phyloP scores from a whole-genome alignment of 2,329 filamentous ascomycete species.

The Fusarium sp. region DNA sequence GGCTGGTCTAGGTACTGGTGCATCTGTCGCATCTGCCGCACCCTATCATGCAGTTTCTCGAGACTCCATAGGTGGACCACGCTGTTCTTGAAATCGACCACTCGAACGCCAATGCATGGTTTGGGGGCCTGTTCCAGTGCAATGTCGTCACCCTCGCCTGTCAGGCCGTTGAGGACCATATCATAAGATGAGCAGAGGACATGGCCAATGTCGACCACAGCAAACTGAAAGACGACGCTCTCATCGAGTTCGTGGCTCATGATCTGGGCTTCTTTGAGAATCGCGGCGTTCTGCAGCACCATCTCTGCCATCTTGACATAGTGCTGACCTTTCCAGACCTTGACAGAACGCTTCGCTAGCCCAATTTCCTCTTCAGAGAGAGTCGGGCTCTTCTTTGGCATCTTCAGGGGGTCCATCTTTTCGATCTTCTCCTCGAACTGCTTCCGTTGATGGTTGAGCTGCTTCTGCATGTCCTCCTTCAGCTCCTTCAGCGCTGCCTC shows the following conservation, averaged over 20 bases:
- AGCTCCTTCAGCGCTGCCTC: constrained; percentile 81
- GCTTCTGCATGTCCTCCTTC: constrained; percentile 89
- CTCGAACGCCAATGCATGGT: constrained; percentile 89
- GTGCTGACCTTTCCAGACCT: constrained; percentile 84
- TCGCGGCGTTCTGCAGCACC: constrained; percentile 86
- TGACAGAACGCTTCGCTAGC: constrained; percentile 73
- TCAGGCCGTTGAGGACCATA: constrained; percentile 91
- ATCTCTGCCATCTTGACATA: constrained; percentile 96
- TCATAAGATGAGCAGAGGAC: constrained; percentile 94
- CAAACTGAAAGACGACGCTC: constrained; percentile 93
- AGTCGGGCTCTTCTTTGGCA: constrained; percentile 69
- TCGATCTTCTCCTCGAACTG: constrained; percentile 88
- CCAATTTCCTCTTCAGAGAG: constrained; percentile 79
- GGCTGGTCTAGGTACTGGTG: constrained; percentile 96
- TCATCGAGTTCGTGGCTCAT: constrained; percentile 98
- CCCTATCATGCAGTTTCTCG: constrained; percentile 88
- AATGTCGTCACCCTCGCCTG: constrained; percentile 84
- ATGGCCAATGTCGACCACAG: constrained; percentile 89
- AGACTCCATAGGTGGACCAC: constrained; percentile 95
- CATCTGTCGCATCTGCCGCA: constrained; percentile 95
- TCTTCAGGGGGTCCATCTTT: constrained; percentile 75
- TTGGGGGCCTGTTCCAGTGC: constrained; percentile 85
- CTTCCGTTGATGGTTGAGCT: constrained; percentile 85
- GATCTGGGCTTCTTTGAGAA: constrained; percentile 94
- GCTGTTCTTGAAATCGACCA: constrained; percentile 88